Base-by-base conservation (phyloP, 306 rosid species). In the Cucurbita maxima region DNA sequence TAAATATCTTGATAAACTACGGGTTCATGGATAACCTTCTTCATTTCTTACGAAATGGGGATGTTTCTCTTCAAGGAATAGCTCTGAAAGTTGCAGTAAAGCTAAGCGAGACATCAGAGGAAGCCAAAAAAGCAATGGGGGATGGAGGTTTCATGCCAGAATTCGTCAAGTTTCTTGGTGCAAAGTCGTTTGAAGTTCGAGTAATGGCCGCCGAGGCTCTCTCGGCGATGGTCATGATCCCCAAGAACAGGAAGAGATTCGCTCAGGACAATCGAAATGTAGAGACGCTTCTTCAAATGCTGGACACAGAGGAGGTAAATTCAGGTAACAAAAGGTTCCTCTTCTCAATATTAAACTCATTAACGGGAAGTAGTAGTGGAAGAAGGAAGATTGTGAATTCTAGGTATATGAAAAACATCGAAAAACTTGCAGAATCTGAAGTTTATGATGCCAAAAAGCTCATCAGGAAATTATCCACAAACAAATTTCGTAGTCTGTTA, bases 401-500 rank as follows among this genome's bases (percentile, higher is more conserved):
- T 56, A 92, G 92, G 40, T 85, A 84, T 76, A 79, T 86, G 76
- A 88, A 88, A 74, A 89, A 85, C 83, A 83, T 92, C 69, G 90
- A 92, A 79, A 89, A 86, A 76, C 92, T 92, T 56, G 97, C 97
- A 77, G 92, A 89, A 72, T 84, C 90, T 54, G 87, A 88, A 71
- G 89, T 86, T 77, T 81, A 85, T 41, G 97, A 92, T 82, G 97
- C 97, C 59, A 92, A 92, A 86, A 92, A 82, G 71, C 92, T 92
- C 51, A 96, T 88, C 36, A 89, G 83, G 81, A 92, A 89, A 78
- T 77, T 92, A 40, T 83, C 90, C 71, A 80, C 86, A 41, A 88
- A 84, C 87, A 84, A 91, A 77, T 92, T 92, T 78, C 86, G 95
- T 54, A 86, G 83, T 60, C 71, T 92, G 84, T 82, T 92, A 9